A percentile compares a stretch with the other conserved stretches of the same genome.
Evolutionary conservation across 1,284 basidiomycete species (phyloP).

Genomic region (Heterobasidion parviporum): DNA sequence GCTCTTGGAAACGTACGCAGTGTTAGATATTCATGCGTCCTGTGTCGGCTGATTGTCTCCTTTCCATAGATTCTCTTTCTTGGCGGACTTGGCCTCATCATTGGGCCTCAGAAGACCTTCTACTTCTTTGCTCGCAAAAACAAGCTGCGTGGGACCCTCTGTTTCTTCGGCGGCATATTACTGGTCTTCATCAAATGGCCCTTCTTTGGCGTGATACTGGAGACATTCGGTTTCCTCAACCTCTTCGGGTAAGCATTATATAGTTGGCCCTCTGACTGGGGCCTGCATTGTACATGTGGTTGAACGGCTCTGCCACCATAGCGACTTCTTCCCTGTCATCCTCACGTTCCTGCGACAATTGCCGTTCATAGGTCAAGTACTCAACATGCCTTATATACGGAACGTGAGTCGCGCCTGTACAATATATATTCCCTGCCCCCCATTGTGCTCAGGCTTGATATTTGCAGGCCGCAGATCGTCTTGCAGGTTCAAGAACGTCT

Average conservation of each 20-base stretch:
- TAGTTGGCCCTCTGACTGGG: too few species aligned
- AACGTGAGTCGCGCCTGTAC: slow-evolving; percentile 35
- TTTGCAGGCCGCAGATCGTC: background rate
- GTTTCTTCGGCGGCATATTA: slow-evolving; percentile 85
- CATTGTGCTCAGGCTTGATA: background rate
- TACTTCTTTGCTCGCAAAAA: slow-evolving; percentile 97
- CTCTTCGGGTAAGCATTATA: slow-evolving; percentile 75
- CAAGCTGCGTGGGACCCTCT: slow-evolving; percentile 90
- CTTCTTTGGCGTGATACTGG: slow-evolving; percentile 87
- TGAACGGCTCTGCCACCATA: slow-evolving; percentile 25
- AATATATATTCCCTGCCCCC: background rate
- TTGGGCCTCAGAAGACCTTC: slow-evolving; percentile 93
- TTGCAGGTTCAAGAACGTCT: background rate
- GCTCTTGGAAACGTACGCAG: slow-evolving; percentile 87
- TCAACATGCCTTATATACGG: slow-evolving; percentile 83
- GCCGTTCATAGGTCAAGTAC: slow-evolving; percentile 83
- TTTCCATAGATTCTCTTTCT: slow-evolving; percentile 79
- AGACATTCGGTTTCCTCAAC: slow-evolving; percentile 95
- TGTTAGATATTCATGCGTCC: background rate
- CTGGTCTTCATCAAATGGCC: slow-evolving; percentile 91
- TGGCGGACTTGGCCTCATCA: slow-evolving; percentile 87
- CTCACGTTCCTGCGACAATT: slow-evolving; percentile 93
- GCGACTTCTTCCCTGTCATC: slow-evolving; percentile 99
- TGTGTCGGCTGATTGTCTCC: background rate
- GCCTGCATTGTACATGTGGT: slow-evolving; percentile 21